A percentile compares a stretch with the other conserved stretches of the same genome.
Conservation (phyloP, 2,329 filamentous ascomycete genomes). For the Cordyceps militaris region DNA sequence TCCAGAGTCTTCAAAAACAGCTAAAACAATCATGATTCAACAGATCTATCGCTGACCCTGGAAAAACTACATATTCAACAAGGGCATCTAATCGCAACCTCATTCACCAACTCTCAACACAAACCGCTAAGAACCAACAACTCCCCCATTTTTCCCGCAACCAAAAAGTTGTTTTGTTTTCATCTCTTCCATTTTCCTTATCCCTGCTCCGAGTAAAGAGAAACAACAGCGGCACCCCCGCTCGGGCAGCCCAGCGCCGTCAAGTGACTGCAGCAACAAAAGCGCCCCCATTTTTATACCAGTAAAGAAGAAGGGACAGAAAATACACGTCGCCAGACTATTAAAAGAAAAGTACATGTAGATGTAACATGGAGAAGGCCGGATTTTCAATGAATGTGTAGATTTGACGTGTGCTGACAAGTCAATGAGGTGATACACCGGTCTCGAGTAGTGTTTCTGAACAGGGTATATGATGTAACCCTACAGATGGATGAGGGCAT, state of each 20-base stretch:
- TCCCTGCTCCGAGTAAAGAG: background rate
- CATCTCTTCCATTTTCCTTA: background rate
- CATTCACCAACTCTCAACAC: background rate
- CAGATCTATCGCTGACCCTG: slow-evolving; percentile 3
- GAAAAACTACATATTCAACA: slow-evolving; percentile 1
- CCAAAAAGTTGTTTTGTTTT: background rate
- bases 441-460: background rate
- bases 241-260: background rate
- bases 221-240: background rate
- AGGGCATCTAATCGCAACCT: background rate
- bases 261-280: background rate
- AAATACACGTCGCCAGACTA: background rate
- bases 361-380: background rate
- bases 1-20: no score
- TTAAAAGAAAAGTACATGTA: background rate
- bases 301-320: background rate
- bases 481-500: background rate
- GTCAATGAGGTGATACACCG: background rate
- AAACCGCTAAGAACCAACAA: background rate
- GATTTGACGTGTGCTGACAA: background rate
- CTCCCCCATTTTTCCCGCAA: background rate
- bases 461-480: background rate
- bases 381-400: background rate
- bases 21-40: background rate
- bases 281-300: background rate